Evolutionary conservation across 225 moss, liverwort and hornwort genomes (phyloP).

Genomic region (Lunularia cruciata): DNA sequence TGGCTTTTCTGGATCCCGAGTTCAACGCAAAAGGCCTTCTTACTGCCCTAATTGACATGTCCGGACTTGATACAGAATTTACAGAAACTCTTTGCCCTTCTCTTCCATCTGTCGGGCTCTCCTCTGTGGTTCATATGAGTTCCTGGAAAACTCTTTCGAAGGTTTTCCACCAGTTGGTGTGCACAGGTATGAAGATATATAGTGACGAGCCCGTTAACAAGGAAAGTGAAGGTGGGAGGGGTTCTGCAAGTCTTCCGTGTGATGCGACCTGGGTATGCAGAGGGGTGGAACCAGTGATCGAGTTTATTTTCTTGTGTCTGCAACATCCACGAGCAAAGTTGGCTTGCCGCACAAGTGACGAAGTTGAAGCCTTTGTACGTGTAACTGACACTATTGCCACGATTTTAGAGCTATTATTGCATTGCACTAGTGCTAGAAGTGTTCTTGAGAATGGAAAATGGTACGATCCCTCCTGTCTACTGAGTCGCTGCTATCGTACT

Average conservation of each 20-base stretch:
- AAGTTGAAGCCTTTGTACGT: constrained; percentile 60
- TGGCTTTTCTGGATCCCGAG: constrained; percentile 77
- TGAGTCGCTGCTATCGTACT: no score
- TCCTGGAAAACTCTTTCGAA: constrained; percentile 74
- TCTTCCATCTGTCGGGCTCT: constrained; percentile 46
- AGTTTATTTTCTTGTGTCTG: constrained; percentile 68
- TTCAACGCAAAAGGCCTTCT: constrained; percentile 55
- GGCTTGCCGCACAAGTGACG: constrained; percentile 59
- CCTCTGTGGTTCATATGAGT: constrained; percentile 58
- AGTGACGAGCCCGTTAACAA: constrained; percentile 2
- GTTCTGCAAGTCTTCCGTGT: neutral
- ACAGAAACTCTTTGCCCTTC: constrained; percentile 31
- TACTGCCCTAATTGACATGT: constrained; percentile 48
- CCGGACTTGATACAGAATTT: constrained; percentile 22
- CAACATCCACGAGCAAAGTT: constrained; percentile 80
- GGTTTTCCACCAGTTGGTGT: constrained; percentile 52
- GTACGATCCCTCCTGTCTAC: no score
- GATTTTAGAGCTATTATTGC: no score
- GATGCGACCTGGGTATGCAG: constrained; percentile 26
- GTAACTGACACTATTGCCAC: constrained; percentile 3
- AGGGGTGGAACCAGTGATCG: constrained; percentile 64
- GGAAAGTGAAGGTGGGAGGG: constrained; percentile 8
- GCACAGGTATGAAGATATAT: constrained; percentile 36
- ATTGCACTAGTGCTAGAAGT: no score
- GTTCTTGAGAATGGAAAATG: no score